A percentile compares a stretch with the other conserved stretches of the same genome.
phyloP scores from a whole-genome alignment of 2,329 filamentous ascomycete genomes.

The Alternaria viburni region DNA sequence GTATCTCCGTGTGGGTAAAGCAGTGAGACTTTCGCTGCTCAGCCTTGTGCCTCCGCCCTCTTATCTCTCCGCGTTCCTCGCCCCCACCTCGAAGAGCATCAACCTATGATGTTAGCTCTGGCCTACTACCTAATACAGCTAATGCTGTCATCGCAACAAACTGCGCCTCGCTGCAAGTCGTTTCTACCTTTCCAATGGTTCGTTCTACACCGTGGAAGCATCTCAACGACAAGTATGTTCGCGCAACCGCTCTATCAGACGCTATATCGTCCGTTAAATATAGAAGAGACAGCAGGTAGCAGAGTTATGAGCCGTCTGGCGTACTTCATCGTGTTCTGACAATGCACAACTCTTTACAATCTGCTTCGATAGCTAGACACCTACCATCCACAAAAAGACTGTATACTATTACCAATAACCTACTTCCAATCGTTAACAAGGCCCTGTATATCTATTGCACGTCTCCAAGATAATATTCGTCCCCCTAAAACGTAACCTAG shows the following conservation, averaged over 20 bases:
- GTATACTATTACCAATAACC: neutral
- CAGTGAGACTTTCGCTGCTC: neutral
- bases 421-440: neutral
- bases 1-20: neutral
- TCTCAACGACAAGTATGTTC: neutral
- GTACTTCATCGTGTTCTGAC: neutral
- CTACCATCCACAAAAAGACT: neutral
- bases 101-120: neutral
- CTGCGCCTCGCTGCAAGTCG: neutral
- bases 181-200: neutral
- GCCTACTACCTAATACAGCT: neutral
- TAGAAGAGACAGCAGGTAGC: neutral
- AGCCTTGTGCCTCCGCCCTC: neutral
- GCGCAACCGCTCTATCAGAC: neutral
- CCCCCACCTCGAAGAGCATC: neutral
- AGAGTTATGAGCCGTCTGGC: neutral
- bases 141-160: neutral
- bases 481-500: neutral
- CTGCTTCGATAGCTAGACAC: neutral
- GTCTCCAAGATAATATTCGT: neutral
- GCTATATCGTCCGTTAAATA: neutral
- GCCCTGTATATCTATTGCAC: neutral
- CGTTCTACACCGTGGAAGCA: neutral
- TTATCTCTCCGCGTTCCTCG: neutral
- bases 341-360: neutral